A percentile compares a stretch with the other conserved stretches of the same genome.
Evolutionary conservation across 495 filamentous ascomycete genomes (phyloP).

Genomic region (Ramalina peruviana): DNA sequence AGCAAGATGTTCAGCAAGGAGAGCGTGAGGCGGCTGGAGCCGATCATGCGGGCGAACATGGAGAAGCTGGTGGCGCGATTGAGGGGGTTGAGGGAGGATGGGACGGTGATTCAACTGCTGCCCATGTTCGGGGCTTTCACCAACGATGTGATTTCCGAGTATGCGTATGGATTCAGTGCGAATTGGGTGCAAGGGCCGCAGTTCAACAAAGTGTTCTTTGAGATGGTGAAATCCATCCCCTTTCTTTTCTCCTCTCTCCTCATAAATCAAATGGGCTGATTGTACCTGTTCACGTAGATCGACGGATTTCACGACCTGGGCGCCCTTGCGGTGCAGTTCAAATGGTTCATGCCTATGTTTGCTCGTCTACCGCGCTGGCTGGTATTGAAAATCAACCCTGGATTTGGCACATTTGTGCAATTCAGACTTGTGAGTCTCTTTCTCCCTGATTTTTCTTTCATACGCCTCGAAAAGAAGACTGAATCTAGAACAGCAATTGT

Average conservation of each 20-base stretch:
- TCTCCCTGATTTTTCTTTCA: background rate
- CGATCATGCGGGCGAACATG: constrained; percentile 10
- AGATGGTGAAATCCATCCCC: constrained; percentile 1
- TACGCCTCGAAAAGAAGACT: background rate
- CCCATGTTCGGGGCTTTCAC: constrained; percentile 20
- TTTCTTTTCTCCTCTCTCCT: background rate
- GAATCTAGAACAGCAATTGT: constrained; percentile 7
- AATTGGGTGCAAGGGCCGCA: constrained; percentile 7
- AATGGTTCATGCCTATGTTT: background rate
- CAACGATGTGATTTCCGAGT: constrained; percentile 31
- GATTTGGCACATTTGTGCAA: constrained; percentile 1
- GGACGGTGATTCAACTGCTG: constrained; percentile 17
- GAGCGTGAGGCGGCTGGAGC: constrained; percentile 8
- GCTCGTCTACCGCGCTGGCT: background rate
- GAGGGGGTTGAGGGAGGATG: constrained; percentile 5
- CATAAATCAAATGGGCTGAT: constrained; percentile 2
- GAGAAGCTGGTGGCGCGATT: constrained; percentile 11
- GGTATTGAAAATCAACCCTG: constrained; percentile 2
- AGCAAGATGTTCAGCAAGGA: constrained; percentile 21
- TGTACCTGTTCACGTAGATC: background rate
- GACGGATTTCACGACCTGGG: constrained; percentile 5
- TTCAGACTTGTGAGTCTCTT: constrained; percentile 1
- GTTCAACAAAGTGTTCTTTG: constrained; percentile 6
- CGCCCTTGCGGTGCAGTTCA: constrained; percentile 8
- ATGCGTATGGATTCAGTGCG: constrained; percentile 11